Evolutionary conservation across 2,329 filamentous ascomycete genomes (phyloP).

Genomic region (Aspergillus fumigatiaffinis): DNA sequence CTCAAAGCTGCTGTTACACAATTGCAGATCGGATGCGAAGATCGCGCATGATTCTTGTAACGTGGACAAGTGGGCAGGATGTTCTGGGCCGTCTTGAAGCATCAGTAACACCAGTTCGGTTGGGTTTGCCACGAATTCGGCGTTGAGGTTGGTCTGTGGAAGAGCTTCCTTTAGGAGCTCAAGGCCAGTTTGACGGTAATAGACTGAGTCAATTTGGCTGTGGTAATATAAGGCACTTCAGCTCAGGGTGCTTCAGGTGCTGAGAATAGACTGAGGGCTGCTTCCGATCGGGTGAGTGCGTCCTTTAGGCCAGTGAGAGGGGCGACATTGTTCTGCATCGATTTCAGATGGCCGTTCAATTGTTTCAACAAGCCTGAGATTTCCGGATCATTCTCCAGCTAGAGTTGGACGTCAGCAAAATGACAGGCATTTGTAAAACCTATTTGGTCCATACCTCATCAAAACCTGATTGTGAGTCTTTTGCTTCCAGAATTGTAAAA

Average conservation of each 20-base stretch:
- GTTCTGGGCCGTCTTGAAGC: neutral
- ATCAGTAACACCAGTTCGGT: neutral
- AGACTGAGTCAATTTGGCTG: conserved; percentile 1
- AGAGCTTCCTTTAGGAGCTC: neutral
- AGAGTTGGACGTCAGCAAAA: conserved; percentile 11
- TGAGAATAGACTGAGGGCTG: conserved; percentile 30
- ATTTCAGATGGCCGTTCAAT: conserved; percentile 41
- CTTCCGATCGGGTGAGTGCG: conserved; percentile 35
- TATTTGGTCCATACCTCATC: conserved; percentile 28
- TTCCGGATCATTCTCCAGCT: conserved; percentile 39
- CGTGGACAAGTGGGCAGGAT: neutral
- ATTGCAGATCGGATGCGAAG: neutral
- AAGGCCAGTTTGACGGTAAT: neutral
- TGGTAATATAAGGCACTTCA: conserved; percentile 17
- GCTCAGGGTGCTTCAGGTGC: conserved; percentile 22
- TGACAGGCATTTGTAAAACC: neutral
- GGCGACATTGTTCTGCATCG: conserved; percentile 41
- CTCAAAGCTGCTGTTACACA: neutral
- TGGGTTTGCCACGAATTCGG: neutral
- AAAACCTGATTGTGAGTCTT: conserved; percentile 24
- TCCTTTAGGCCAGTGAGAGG: conserved; percentile 36
- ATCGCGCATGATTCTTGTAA: neutral
- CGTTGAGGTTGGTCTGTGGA: neutral
- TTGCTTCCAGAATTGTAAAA: conserved; percentile 25
- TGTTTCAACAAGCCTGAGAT: conserved; percentile 35